Evolutionary conservation across 1,284 basidiomycete species (phyloP), one percentile per base, ranked within the genome.

Genomic region (Ganoderma boninense): DNA sequence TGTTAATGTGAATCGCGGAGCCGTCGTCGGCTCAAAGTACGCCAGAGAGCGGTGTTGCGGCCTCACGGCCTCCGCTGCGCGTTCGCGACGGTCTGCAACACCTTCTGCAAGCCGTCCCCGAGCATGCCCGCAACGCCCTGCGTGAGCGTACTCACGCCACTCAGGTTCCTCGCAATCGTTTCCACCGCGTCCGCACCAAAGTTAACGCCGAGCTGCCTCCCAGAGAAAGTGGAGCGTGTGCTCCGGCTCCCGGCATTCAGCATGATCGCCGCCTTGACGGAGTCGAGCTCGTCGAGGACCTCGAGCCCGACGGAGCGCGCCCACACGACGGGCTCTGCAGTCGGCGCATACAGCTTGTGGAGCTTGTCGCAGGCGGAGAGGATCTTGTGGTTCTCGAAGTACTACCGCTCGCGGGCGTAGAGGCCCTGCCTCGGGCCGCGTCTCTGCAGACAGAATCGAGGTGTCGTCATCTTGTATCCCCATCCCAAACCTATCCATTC

Each of bases 351-450:
- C 11, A 98, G 79, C 77, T 94, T 94, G 82, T 97, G 93, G 62
- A 98, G 85, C 78, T 97, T 96, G 83, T 99, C 97, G 62, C 93
- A 89, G 0, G 91, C 89, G 7, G 91, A 88, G 84, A 98, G 90
- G 69, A 97, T 82, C 68, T 90, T 88, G 82, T 98, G 96, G 80
- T 98, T 98, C 72, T 87, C 87, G 67, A 95, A 83, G 80, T n/a
- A n/a, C n/a, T 97, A 98, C 49, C 96, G 88, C 71, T 92, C 89
- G 64, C 90, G 90, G 0, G n/a, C n/a, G n/a, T n/a, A n/a, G n/a
- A n/a, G n/a, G n/a, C n/a, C n/a, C n/a, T n/a, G n/a, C n/a, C n/a
- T n/a, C n/a, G n/a, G n/a, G n/a, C n/a, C n/a, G n/a, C 60, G 68
- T 49, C 23, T 42, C 71, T 79, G 80, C 68, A 73, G 81, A 64